Percentiles rank a stretch among this genome's conserved stretches.
Conservation (phyloP, 179 eudicot genomes). For the Amaranthus tricolor region DNA sequence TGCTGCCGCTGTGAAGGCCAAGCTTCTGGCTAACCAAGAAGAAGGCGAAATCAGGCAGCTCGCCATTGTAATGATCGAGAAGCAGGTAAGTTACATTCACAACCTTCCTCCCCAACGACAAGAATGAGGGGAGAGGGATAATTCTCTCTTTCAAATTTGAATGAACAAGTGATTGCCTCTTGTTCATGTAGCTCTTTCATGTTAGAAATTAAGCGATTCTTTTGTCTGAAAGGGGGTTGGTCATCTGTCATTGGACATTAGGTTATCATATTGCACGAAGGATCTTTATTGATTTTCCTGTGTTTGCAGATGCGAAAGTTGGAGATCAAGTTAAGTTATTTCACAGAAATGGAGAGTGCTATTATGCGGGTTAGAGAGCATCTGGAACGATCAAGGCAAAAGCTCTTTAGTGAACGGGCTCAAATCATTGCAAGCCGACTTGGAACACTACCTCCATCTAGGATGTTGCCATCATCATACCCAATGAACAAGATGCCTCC, state of each 20-base stretch:
- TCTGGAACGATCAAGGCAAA: conserved; percentile 83
- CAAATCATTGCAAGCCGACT: conserved; percentile 85
- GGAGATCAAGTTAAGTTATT: conserved; percentile 84
- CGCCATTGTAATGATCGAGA: conserved; percentile 69
- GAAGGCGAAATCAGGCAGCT: conserved; percentile 86
- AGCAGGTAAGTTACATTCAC: conserved; percentile 55
- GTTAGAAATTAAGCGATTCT: not conserved
- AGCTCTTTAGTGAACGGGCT: conserved; percentile 79
- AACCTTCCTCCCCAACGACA: not conserved
- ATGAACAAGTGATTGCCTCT: not conserved
- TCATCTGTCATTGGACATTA: no score
- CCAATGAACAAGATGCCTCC: conserved; percentile 63
- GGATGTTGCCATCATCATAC: conserved; percentile 52
- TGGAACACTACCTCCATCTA: conserved; percentile 60
- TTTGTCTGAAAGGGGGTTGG: not conserved
- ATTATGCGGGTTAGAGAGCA: conserved; percentile 75
- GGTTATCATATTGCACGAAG: not conserved
- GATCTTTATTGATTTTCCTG: conserved; percentile 12
- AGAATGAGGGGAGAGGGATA: not conserved
- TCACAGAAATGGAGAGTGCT: conserved; percentile 75
- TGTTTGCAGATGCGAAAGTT: conserved; percentile 74
- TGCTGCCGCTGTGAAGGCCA: conserved; percentile 97
- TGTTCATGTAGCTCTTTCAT: not conserved
- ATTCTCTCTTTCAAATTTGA: not conserved
- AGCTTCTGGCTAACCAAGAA: conserved; percentile 83